Percentiles rank a stretch among this genome's conserved stretches.
Conservation (phyloP, 1,284 basidiomycete species). For the Ustilago vetiveriae region DNA sequence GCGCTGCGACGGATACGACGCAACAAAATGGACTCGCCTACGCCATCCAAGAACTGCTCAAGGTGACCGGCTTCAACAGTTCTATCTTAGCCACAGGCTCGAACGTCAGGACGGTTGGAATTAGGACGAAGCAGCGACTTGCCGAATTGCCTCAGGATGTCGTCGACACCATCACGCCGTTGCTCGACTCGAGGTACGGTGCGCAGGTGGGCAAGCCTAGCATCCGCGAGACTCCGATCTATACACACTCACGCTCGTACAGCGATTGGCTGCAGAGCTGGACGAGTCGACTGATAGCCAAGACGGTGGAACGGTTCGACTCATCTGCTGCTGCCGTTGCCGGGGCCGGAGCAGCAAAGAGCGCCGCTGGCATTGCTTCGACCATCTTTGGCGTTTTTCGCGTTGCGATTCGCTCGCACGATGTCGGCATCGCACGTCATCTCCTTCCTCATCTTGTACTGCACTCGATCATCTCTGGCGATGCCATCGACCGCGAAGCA, state of each 20-base stretch:
- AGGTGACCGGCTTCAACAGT: constrained; percentile 85
- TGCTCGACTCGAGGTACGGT: constrained; percentile 69
- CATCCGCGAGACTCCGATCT: constrained; percentile 70
- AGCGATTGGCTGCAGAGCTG: constrained; percentile 95
- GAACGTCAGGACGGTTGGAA: constrained; percentile 69
- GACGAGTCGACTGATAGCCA: constrained; percentile 81
- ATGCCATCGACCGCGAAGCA: constrained; percentile 71
- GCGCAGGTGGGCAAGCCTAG: constrained; percentile 49
- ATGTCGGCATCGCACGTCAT: constrained; percentile 88
- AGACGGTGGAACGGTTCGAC: constrained; percentile 64
- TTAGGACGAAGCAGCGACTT: constrained; percentile 77
- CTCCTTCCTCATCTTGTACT: constrained; percentile 91
- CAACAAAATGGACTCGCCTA: constrained; percentile 91
- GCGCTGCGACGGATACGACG: constrained; percentile 89
- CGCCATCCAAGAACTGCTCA: constrained; percentile 90
- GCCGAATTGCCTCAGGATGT: constrained; percentile 81
- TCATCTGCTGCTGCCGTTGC: constrained; percentile 14
- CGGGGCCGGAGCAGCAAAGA: constrained; percentile 58
- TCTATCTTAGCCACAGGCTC: constrained; percentile 71
- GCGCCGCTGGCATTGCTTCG: constrained; percentile 53
- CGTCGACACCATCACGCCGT: constrained; percentile 84
- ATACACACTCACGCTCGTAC: constrained; percentile 79
- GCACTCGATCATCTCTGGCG: constrained; percentile 83
- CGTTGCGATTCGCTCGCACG: constrained; percentile 82
- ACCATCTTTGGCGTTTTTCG: constrained; percentile 83